These are phyloP conservation scores for Penicillium tannophilum DNA, from an alignment of 495 filamentous ascomycete species.

Conservation along the genomic window DNA sequence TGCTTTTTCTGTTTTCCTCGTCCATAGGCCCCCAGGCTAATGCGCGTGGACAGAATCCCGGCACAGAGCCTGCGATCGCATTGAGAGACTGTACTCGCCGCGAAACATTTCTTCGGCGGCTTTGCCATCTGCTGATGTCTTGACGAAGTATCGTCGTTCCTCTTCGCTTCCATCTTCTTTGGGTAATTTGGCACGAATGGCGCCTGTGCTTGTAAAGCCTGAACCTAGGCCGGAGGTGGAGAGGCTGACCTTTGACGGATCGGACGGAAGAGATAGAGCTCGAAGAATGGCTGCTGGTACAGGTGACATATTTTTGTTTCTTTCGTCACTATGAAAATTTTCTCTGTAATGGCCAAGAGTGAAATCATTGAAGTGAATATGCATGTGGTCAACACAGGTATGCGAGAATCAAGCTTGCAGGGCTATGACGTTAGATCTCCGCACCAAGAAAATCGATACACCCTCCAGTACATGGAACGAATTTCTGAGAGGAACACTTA, in stretches of 20 bases:
- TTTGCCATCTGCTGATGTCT: constrained; percentile 63
- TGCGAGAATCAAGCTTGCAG: constrained; percentile 6
- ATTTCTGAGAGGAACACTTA: background rate
- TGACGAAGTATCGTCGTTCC: constrained; percentile 74
- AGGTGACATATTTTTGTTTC: constrained; percentile 23
- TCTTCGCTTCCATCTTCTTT: constrained; percentile 39
- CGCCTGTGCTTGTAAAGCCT: constrained; percentile 74
- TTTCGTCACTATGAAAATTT: background rate
- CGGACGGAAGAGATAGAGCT: constrained; percentile 60
- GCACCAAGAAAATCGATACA: background rate
- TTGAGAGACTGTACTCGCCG: constrained; percentile 85
- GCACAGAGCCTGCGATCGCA: constrained; percentile 70
- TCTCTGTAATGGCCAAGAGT: background rate
- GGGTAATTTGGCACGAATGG: constrained; percentile 57
- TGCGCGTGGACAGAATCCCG: constrained; percentile 72
- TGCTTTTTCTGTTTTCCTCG: constrained; percentile 34
- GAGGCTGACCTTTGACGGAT: constrained; percentile 53
- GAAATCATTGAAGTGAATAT: background rate
- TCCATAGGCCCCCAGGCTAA: constrained; percentile 67
- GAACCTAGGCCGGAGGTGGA: constrained; percentile 67
- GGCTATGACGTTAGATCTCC: constrained; percentile 28
- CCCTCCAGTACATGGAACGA: background rate
- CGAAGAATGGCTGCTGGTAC: constrained; percentile 62
- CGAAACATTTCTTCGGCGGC: constrained; percentile 77
- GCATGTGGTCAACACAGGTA: background rate